These are phyloP conservation scores for Pythium periplocum DNA, from an alignment of 352 stramenopile species.

Conservation along the genomic window DNA sequence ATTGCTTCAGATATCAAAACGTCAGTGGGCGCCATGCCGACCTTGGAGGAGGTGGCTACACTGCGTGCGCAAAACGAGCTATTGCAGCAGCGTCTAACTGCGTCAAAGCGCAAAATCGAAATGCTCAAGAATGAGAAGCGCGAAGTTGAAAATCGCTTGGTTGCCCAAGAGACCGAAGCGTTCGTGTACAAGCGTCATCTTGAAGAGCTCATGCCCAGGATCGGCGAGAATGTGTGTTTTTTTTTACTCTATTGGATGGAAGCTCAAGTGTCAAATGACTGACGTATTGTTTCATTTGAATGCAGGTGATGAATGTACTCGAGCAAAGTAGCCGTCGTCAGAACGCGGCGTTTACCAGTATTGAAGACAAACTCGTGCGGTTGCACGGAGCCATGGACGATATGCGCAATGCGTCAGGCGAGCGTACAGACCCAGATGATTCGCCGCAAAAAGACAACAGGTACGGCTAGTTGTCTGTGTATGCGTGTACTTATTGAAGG, in stretches of 20 bases:
- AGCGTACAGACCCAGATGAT: constrained; percentile 49
- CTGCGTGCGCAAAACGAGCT: constrained; percentile 18
- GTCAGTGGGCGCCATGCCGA: no score
- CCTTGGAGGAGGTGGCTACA: no score
- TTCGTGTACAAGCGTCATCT: constrained; percentile 16
- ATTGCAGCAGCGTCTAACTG: constrained; percentile 14
- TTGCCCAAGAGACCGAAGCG: constrained; percentile 12
- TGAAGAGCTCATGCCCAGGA: constrained; percentile 9
- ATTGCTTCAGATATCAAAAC: no score
- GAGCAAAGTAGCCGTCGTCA: constrained; percentile 30
- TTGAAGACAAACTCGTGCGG: constrained; percentile 48
- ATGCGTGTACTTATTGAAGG: no score
- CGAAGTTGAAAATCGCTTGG: constrained; percentile 6
- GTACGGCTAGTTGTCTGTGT: constrained; percentile 23
- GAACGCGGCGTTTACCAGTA: constrained; percentile 20
- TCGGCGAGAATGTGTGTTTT: neutral
- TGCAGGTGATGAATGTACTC: constrained; percentile 17
- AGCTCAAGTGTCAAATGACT: no score
- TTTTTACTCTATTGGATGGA: no score
- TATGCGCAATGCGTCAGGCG: constrained; percentile 32
- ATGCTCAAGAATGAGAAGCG: constrained; percentile 13
- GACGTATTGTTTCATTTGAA: no score
- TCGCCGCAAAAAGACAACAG: constrained; percentile 41
- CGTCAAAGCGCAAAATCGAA: constrained; percentile 10
- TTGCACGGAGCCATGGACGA: constrained; percentile 67